Conservation (phyloP, 495 filamentous ascomycete species). For the Aspergillus egyptiacus region DNA sequence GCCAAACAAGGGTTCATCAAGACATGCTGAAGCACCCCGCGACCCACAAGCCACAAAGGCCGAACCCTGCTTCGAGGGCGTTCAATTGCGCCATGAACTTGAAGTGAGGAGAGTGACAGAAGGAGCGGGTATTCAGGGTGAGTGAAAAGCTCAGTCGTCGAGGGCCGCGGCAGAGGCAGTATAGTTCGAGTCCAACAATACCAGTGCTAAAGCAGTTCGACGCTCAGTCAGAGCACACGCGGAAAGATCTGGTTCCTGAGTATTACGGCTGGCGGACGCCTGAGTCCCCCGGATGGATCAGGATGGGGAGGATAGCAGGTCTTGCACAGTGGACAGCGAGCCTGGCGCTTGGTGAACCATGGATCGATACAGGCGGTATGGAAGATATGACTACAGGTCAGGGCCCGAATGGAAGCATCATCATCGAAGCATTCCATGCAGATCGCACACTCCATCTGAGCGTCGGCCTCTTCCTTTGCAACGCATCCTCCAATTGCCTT, state of each 20-base stretch:
- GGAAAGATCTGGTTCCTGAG: conserved; percentile 16
- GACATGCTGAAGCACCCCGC: conserved; percentile 11
- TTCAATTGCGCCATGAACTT: conserved; percentile 8
- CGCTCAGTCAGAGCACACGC: conserved; percentile 1
- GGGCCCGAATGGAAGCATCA: conserved; percentile 77
- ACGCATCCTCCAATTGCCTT: conserved; percentile 31
- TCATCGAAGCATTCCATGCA: conserved; percentile 84
- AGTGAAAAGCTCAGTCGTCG: conserved; percentile 1
- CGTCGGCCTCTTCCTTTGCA: not conserved
- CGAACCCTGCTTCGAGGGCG: conserved; percentile 18
- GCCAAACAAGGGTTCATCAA: conserved; percentile 14
- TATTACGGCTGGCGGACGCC: conserved; percentile 6
- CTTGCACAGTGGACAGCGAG: conserved; percentile 96
- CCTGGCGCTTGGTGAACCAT: conserved; percentile 87
- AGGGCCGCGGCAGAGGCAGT: not conserved
- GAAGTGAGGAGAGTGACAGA: not conserved
- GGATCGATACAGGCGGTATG: conserved; percentile 92
- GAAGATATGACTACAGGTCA: conserved; percentile 94
- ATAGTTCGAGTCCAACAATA: not conserved
- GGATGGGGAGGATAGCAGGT: conserved; percentile 30
- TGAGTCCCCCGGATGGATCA: not conserved
- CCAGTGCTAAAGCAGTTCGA: no score
- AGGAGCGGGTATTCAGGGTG: not conserved
- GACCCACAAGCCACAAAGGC: conserved; percentile 15
- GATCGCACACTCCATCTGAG: conserved; percentile 58